A percentile compares a stretch with the other conserved stretches of the same genome.
phyloP scores from a whole-genome alignment of 2,329 filamentous ascomycete species.

The Alternaria sp. region DNA sequence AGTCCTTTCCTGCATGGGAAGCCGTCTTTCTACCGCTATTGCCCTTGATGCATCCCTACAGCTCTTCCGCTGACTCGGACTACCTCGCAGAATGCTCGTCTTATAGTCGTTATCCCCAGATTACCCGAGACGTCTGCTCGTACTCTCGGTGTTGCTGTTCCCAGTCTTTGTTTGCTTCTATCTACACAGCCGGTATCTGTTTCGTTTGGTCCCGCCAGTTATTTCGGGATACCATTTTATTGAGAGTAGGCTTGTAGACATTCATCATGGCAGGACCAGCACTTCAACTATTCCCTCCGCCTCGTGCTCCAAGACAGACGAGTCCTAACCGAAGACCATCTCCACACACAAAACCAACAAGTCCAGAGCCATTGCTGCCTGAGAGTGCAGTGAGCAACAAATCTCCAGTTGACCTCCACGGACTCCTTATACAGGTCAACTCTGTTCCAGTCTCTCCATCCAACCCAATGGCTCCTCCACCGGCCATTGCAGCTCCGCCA shows the following conservation, averaged over 20 bases:
- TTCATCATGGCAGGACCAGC: slow-evolving; percentile 46
- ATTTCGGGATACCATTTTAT: slow-evolving; percentile 28
- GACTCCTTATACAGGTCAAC: slow-evolving; percentile 52
- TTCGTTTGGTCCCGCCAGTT: slow-evolving; percentile 20
- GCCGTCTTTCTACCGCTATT: slow-evolving; percentile 47
- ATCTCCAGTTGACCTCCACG: slow-evolving; percentile 48
- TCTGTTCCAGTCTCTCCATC: slow-evolving; percentile 47
- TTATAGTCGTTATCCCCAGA: slow-evolving; percentile 48
- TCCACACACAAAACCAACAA: slow-evolving; percentile 37
- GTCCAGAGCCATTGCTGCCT: slow-evolving; percentile 40
- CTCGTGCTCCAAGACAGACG: slow-evolving; percentile 43
- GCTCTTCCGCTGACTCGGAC: slow-evolving; percentile 18
- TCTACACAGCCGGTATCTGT: slow-evolving; percentile 19
- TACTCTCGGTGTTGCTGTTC: slow-evolving; percentile 26
- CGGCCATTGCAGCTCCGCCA: slow-evolving; percentile 35
- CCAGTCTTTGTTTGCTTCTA: slow-evolving; percentile 21
- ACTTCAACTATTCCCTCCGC: slow-evolving; percentile 51
- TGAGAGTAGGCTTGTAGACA: slow-evolving; percentile 19
- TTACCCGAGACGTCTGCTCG: slow-evolving; percentile 33
- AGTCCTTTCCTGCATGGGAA: slow-evolving; percentile 44
- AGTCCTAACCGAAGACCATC: slow-evolving; percentile 41
- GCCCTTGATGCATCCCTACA: slow-evolving; percentile 22
- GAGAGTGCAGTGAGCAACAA: slow-evolving; percentile 43
- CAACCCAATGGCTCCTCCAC: slow-evolving; percentile 32
- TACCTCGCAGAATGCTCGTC: slow-evolving; percentile 24